A percentile compares a stretch with the other conserved stretches of the same genome.
Conservation (phyloP, 805 yeast species). For the Brettanomyces anomalus region DNA sequence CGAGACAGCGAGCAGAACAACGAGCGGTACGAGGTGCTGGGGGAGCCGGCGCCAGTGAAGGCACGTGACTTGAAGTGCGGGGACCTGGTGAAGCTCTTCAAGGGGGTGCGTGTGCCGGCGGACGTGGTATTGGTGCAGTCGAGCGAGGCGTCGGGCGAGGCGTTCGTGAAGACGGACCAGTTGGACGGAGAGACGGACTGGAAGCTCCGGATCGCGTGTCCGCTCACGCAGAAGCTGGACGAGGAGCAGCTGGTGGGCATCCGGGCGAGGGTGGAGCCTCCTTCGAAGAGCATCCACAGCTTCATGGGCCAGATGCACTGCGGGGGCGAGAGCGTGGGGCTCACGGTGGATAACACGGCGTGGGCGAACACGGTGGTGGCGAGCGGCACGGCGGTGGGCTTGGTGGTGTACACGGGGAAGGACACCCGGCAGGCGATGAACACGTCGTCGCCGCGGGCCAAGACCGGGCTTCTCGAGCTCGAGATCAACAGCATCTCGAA, state of each 20-base stretch:
- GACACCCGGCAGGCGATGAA: slow-evolving; percentile 96
- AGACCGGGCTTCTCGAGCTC: slow-evolving; percentile 80
- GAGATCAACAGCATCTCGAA: slow-evolving; percentile 88
- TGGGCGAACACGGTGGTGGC: slow-evolving; percentile 99
- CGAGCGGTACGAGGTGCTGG: slow-evolving; percentile 69
- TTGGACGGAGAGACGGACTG: slow-evolving; percentile 99
- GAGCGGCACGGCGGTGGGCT: slow-evolving; percentile 84
- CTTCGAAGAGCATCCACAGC: slow-evolving; percentile 73
- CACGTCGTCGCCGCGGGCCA: slow-evolving; percentile 79
- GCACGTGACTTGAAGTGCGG: slow-evolving; percentile 73
- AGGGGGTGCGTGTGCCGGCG: slow-evolving; percentile 87
- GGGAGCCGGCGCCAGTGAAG: slow-evolving; percentile 33
- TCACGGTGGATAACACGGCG: slow-evolving; percentile 82
- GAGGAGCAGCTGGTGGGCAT: slow-evolving; percentile 40
- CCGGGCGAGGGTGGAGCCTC: slow-evolving; percentile 64
- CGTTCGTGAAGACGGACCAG: slow-evolving; percentile 94
- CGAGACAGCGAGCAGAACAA: slow-evolving; percentile 85
- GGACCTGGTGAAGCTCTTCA: slow-evolving; percentile 68
- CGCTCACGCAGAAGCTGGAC: slow-evolving; percentile 47
- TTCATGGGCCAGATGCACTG: slow-evolving; percentile 69
- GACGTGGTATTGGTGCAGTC: slow-evolving; percentile 82
- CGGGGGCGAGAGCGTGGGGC: slow-evolving; percentile 50
- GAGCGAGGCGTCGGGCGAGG: slow-evolving; percentile 74
- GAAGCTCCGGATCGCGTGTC: slow-evolving; percentile 79
- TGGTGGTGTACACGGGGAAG: slow-evolving; percentile 80